Evolutionary conservation across 176 grass and related monocot species (phyloP).

Genomic region (Metroxylon sagu): DNA sequence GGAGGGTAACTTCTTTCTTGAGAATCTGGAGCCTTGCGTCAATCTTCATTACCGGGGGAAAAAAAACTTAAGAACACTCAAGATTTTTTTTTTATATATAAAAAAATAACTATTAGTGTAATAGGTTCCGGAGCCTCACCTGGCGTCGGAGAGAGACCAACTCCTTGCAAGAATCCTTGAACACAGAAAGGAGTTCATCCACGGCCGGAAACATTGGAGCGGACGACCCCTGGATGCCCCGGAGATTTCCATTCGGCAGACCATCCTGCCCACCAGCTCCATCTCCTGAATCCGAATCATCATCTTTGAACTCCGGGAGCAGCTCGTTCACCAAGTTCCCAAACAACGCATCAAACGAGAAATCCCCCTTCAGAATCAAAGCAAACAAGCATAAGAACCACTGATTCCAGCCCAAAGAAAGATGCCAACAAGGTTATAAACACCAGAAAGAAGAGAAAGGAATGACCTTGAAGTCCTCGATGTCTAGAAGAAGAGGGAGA

Average conservation of each 20-base stretch:
- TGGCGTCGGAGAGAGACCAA: constrained; percentile 80
- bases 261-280: constrained; percentile 14
- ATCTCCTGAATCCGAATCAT: constrained; percentile 31
- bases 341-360: constrained; percentile 91
- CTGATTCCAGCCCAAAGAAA: neutral
- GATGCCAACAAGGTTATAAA: neutral
- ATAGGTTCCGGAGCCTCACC: constrained; percentile 18
- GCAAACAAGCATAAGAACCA: neutral
- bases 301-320: constrained; percentile 62
- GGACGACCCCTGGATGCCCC: constrained; percentile 23
- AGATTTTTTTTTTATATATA: too few relatives aligned
- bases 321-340: constrained; percentile 83
- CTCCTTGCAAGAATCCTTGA: constrained; percentile 99
- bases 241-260: constrained; percentile 16
- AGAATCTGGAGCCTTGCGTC: constrained; percentile 89
- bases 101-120: too few relatives aligned
- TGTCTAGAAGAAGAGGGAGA: constrained; percentile 76
- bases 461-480: constrained; percentile 96
- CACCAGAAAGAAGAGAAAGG: neutral
- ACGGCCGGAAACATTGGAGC: constrained; percentile 79
- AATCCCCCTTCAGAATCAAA: constrained; percentile 50
- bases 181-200: constrained; percentile 74
- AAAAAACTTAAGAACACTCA: neutral
- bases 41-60: constrained; percentile 35
- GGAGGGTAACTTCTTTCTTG: constrained; percentile 80